These are phyloP conservation scores for Schoenoplectus tabernaemontani DNA, from an alignment of 202 grass and related monocot genomes.

Conservation along the genomic window DNA sequence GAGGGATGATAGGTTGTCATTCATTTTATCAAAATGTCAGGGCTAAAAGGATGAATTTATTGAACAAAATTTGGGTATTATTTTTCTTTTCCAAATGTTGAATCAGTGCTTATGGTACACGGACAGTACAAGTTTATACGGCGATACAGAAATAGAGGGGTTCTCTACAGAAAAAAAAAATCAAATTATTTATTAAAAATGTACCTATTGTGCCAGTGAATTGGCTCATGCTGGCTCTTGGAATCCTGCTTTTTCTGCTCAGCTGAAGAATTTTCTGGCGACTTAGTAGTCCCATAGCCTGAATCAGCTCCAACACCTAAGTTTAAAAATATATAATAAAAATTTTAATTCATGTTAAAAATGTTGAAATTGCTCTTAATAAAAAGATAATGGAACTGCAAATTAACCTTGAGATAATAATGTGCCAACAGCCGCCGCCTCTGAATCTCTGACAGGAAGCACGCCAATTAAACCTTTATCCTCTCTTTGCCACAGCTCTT, in stretches of 20 bases:
- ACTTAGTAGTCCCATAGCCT: slow-evolving; percentile 39
- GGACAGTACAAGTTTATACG: not conserved
- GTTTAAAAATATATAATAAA: not conserved
- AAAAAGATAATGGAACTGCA: slow-evolving; percentile 7
- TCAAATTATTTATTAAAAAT: slow-evolving; percentile 1
- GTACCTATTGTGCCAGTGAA: slow-evolving; percentile 88
- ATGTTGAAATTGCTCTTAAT: not conserved
- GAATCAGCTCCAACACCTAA: slow-evolving; percentile 71
- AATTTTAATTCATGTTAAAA: not conserved
- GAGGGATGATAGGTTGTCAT: not conserved
- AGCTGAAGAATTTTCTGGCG: slow-evolving; percentile 30
- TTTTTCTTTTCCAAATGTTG: not conserved
- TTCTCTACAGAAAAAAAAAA: slow-evolving; percentile 6
- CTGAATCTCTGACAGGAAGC: slow-evolving; percentile 74
- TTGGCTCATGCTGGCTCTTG: slow-evolving; percentile 67
- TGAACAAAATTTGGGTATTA: not conserved
- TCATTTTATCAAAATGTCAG: not conserved
- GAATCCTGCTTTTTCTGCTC: slow-evolving; percentile 60
- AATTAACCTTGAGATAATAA: slow-evolving; percentile 72
- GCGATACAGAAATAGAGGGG: not conserved
- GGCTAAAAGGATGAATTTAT: not conserved
- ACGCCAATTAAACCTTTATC: slow-evolving; percentile 95
- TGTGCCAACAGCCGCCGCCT: slow-evolving; percentile 54
- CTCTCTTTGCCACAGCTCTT: slow-evolving; percentile 95
- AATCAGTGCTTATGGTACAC: not conserved